Percentiles rank a stretch among this genome's conserved stretches.
Evolutionary conservation across 495 filamentous ascomycete species (phyloP).

Genomic region (Tuber calosporum): DNA sequence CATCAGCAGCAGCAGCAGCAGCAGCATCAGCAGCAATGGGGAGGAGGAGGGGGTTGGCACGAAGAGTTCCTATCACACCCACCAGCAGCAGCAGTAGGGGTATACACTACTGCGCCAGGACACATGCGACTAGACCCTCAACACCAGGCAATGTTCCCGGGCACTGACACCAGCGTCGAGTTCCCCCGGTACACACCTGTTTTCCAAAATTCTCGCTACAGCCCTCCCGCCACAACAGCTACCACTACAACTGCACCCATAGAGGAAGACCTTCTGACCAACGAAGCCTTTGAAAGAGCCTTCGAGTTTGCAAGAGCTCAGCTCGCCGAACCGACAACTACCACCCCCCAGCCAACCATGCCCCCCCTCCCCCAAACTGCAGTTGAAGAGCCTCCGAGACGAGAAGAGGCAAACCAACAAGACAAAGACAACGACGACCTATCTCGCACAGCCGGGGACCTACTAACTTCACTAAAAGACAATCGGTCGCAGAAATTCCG

Average conservation of each 20-base stretch:
- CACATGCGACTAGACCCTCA: not conserved
- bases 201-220: not conserved
- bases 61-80: constrained; percentile 20
- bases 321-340: constrained; percentile 10
- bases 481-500: constrained; percentile 67
- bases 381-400: constrained; percentile 46
- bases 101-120: not conserved
- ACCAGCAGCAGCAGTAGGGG: constrained; percentile 36
- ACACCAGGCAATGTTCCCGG: not conserved
- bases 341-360: not conserved
- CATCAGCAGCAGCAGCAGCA: constrained; percentile 22
- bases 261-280: constrained; percentile 1
- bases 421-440: constrained; percentile 52
- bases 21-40: constrained; percentile 15
- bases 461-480: constrained; percentile 62
- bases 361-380: not conserved
- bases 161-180: not conserved
- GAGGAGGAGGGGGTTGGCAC: constrained; percentile 23
- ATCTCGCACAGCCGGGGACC: constrained; percentile 60
- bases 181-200: not conserved
- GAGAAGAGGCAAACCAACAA: constrained; percentile 45
- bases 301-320: constrained; percentile 37
- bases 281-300: constrained; percentile 40
- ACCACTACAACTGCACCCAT: constrained; percentile 1
- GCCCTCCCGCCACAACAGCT: not conserved